phyloP scores from a whole-genome alignment of 2,329 filamentous ascomycete genomes.

The Camillea tinctor region DNA sequence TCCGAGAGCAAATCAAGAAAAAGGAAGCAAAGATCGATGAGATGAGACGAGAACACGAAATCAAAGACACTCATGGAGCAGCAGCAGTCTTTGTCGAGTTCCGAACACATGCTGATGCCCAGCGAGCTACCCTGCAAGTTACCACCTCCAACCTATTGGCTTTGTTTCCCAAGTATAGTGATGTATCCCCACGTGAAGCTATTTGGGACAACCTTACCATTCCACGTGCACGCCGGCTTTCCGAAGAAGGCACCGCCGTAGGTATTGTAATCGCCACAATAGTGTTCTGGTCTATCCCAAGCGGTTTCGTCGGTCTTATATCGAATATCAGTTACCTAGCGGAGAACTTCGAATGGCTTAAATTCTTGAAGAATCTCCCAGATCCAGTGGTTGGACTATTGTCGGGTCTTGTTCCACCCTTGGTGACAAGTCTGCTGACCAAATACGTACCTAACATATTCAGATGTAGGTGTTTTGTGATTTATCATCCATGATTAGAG shows the following conservation, averaged over 20 bases:
- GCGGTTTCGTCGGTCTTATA: conserved; percentile 78
- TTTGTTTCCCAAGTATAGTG: conserved; percentile 37
- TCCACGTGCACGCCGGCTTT: conserved; percentile 31
- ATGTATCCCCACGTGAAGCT: conserved; percentile 75
- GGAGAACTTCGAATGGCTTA: conserved; percentile 64
- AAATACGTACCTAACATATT: conserved; percentile 76
- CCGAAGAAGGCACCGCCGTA: conserved; percentile 53
- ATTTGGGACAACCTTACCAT: conserved; percentile 78
- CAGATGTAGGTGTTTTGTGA: conserved; percentile 52
- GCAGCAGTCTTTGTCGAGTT: conserved; percentile 94
- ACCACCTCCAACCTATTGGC: conserved; percentile 23
- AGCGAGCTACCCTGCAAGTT: conserved; percentile 70
- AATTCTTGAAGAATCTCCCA: conserved; percentile 73
- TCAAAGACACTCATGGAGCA: conserved; percentile 33
- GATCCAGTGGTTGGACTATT: conserved; percentile 69
- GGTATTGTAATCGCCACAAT: conserved; percentile 70
- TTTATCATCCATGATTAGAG: background rate
- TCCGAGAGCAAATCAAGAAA: conserved; percentile 60
- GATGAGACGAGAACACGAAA: conserved; percentile 32
- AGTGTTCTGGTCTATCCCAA: conserved; percentile 78
- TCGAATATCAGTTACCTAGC: conserved; percentile 77
- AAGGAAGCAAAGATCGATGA: conserved; percentile 39
- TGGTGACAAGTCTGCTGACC: conserved; percentile 80
- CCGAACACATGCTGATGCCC: conserved; percentile 75
- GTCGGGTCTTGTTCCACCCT: conserved; percentile 76